phyloP scores from a whole-genome alignment of 768 basidiomycete genomes.

The Termitomyces sp. region DNA sequence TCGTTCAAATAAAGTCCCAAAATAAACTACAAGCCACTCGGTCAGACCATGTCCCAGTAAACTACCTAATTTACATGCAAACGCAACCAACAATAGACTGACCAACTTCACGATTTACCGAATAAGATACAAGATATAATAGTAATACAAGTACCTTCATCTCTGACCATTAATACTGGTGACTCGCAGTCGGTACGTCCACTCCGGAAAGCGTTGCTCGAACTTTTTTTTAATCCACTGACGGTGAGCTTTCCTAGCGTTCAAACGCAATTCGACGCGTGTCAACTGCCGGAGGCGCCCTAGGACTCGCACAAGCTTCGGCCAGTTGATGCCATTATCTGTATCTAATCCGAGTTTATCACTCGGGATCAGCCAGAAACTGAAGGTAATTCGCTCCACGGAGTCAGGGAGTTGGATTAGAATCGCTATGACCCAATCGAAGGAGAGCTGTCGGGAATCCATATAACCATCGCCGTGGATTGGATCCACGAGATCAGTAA shows the following conservation, averaged over 20 bases:
- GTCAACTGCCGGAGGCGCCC: neutral
- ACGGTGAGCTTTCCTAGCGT: slow-evolving; percentile 3
- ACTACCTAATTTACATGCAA: neutral
- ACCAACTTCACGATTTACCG: neutral
- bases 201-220: neutral
- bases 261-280: slow-evolving; percentile 2
- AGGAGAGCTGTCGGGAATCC: neutral
- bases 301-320: neutral
- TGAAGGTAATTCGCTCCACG: slow-evolving; percentile 4
- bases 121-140: neutral
- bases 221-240: slow-evolving; percentile 7
- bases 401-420: slow-evolving; percentile 4
- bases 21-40: neutral
- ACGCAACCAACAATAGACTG: neutral
- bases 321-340: slow-evolving; percentile 2
- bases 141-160: neutral
- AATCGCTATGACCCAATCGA: slow-evolving; percentile 9
- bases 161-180: neutral
- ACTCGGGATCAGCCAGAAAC: slow-evolving; percentile 11
- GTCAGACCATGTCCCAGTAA: neutral
- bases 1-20: too few species aligned
- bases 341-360: slow-evolving; percentile 8
- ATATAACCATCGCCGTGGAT: neutral
- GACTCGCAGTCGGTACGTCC: neutral
- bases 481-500: slow-evolving; percentile 13